phyloP scores from a whole-genome alignment of 257 asterid genomes.

The Ilex asprella region DNA sequence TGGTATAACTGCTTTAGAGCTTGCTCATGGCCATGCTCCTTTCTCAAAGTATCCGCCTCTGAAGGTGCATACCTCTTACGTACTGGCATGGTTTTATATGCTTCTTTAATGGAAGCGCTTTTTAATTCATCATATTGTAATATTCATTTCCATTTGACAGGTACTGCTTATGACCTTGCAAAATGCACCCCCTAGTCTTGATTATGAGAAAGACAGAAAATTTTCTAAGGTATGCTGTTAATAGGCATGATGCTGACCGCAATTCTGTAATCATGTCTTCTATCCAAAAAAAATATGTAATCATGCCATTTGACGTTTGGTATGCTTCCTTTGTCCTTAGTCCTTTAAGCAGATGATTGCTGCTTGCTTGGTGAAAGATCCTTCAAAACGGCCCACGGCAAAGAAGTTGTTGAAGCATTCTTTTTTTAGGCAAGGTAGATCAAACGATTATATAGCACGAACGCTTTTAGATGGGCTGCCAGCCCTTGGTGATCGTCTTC shows the following conservation, averaged over 20 bases:
- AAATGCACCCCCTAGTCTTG: constrained; percentile 99
- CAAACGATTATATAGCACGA: constrained; percentile 72
- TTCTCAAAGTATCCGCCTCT: constrained; percentile 98
- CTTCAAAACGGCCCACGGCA: constrained; percentile 90
- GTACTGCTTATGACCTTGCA: constrained; percentile 97
- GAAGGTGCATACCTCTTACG: constrained; percentile 50
- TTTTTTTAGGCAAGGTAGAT: constrained; percentile 95
- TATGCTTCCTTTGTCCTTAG: constrained; percentile 38
- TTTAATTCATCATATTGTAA: constrained; percentile 10
- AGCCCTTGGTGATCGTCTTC: constrained; percentile 77
- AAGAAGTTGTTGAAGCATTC: constrained; percentile 74
- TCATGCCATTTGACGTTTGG: constrained; percentile 4
- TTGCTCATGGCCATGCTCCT: constrained; percentile 99
- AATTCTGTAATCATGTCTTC: background rate
- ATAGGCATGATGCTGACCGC: background rate
- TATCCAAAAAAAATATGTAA: background rate
- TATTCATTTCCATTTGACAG: constrained; percentile 27
- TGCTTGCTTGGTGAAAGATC: constrained; percentile 97
- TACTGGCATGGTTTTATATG: constrained; percentile 6
- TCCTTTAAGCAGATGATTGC: constrained; percentile 96
- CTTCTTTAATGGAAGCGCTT: background rate
- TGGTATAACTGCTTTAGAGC: constrained; percentile 99
- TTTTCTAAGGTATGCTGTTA: constrained; percentile 71
- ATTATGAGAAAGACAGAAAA: constrained; percentile 88
- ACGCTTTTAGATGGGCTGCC: constrained; percentile 86